phyloP scores from a whole-genome alignment of 2,329 filamentous ascomycete species.

The Beauveria medogensis region DNA sequence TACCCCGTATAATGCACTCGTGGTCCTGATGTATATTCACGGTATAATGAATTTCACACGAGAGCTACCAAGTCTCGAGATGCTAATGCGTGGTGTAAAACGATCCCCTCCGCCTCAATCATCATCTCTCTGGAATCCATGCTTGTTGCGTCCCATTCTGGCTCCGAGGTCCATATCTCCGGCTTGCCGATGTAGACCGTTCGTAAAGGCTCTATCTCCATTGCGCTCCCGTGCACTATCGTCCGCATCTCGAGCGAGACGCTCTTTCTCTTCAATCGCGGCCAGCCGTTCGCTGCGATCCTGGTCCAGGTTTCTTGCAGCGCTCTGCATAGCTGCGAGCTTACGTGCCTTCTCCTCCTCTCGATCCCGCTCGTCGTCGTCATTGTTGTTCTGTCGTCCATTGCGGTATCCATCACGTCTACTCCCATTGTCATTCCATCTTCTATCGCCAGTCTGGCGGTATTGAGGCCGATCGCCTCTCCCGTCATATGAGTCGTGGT shows the following conservation, averaged over 20 bases:
- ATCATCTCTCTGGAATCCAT: constrained; percentile 38
- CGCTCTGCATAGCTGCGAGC: constrained; percentile 65
- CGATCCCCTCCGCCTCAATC: constrained; percentile 21
- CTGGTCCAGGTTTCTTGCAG: constrained; percentile 60
- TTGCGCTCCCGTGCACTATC: constrained; percentile 55
- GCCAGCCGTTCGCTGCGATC: constrained; percentile 61
- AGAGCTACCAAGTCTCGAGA: not conserved
- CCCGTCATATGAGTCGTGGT: constrained; percentile 8
- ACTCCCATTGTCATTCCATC: not conserved
- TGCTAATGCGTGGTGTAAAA: not conserved
- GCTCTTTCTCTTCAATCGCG: constrained; percentile 58
- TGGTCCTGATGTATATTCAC: too few relatives aligned
- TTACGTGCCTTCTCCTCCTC: constrained; percentile 57
- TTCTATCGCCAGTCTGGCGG: not conserved
- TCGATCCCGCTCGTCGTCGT: constrained; percentile 21
- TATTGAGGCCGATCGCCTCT: not conserved
- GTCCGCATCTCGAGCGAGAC: constrained; percentile 56
- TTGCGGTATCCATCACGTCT: not conserved
- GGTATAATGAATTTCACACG: not conserved
- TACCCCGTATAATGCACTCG: too few relatives aligned
- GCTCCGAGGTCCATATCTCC: constrained; percentile 43
- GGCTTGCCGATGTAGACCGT: constrained; percentile 52
- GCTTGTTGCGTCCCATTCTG: constrained; percentile 40
- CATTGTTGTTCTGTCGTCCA: constrained; percentile 16
- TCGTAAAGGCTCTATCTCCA: constrained; percentile 57